Base-by-base conservation (phyloP, 257 asterid species). In the Paraleonurus japonicus region DNA sequence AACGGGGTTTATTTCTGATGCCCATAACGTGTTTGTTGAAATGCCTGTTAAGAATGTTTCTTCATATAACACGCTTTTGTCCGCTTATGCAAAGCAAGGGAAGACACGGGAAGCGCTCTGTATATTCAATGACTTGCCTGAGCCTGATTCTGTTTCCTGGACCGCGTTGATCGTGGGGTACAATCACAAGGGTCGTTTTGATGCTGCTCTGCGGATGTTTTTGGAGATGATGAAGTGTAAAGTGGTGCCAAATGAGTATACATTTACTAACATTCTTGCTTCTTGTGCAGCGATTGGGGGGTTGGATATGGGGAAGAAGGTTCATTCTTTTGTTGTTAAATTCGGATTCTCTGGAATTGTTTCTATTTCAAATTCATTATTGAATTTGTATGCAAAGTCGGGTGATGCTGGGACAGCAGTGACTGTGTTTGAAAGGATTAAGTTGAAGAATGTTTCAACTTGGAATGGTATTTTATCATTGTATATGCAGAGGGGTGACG, bases 121-220 rank as follows among this genome's bases (percentile, higher is more conserved):
- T 3, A 33, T 92, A 9, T 92, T 92, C 77, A 57, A 81, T 28
- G 74, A 73, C 74, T 72, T 82, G 80, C 87, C 92, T 3, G 76
- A 73, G 11, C 85, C 85, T 2, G 98, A 92, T 80, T 88, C 95
- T 43, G 87, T 89, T 69, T 89, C 97, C 3, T 92, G 96, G 98
- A 90, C 97, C 3, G 83, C 93, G 0, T 80, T 92, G 88, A 88
- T 92, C 11, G 90, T 85, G 71, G 96, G 98, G 73, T 85, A 83
- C 70, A 88, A 85, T 58, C 86, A 58, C 4, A 67, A 78, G 83
- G 88, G 90, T 10, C 83, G 69, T 61, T 84, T 77, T 48, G 81
- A 53, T 26, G 72, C 65, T 37, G 89, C 88, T 55, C 73, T 87
- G 33, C 59, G 61, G 73, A 67, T 83, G 86, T 92, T 92, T 81